Evolutionary conservation across 352 stramenopile species (phyloP).

Genomic region (Thraustochytrium sp.): DNA sequence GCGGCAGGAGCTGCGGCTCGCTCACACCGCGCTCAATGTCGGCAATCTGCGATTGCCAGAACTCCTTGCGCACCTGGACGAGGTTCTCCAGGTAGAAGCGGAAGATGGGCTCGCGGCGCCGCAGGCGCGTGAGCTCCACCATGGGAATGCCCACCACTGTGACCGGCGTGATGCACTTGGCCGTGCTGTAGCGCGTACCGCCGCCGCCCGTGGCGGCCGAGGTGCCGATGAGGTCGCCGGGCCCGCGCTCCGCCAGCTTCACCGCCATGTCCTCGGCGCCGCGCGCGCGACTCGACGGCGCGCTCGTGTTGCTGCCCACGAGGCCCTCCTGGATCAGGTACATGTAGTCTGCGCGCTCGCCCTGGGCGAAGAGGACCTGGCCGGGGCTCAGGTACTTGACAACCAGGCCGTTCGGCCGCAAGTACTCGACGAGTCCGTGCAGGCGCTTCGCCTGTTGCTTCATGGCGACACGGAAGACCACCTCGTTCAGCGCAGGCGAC

Average conservation of each 20-base stretch:
- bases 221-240: conserved; percentile 36
- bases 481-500: conserved; percentile 34
- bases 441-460: conserved; percentile 37
- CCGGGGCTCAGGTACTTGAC: conserved; percentile 20
- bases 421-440: conserved; percentile 37
- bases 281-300: conserved; percentile 9
- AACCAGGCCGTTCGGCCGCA: conserved; percentile 9
- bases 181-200: conserved; percentile 28
- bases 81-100: conserved; percentile 42
- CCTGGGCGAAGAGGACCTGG: conserved; percentile 37
- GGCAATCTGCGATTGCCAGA: conserved; percentile 40
- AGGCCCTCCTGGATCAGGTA: conserved; percentile 39
- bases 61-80: conserved; percentile 38
- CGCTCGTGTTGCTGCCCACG: conserved; percentile 35
- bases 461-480: conserved; percentile 32
- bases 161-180: conserved; percentile 38
- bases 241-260: conserved; percentile 36
- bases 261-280: conserved; percentile 32
- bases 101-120: conserved; percentile 22
- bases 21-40: conserved; percentile 37
- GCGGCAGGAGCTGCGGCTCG: conserved; percentile 35
- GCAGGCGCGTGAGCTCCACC: conserved; percentile 13
- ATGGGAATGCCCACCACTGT: conserved; percentile 33
- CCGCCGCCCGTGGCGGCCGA: conserved; percentile 30
- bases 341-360: conserved; percentile 42